Evolutionary conservation across 2,329 filamentous ascomycete species (phyloP), one percentile per base, ranked within the genome.

Genomic region (Rutstroemia sydowiana): DNA sequence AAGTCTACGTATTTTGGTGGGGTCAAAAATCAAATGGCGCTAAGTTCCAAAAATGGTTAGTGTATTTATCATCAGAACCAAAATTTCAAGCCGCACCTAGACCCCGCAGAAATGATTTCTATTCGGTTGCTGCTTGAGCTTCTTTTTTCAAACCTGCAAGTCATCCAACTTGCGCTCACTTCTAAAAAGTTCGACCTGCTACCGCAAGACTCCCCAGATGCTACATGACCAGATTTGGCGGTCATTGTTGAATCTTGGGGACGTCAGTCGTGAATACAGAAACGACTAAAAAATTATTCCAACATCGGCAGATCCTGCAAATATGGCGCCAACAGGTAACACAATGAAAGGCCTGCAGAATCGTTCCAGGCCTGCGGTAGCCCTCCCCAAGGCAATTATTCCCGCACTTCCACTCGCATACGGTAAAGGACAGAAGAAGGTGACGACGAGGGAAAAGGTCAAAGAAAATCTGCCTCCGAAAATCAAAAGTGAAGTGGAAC

Each of bases 201-300:
- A 45, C 30, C 41, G 45, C 20, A 37, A 51, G 48, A 51, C 48
- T 51, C 48, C 48, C 48, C 48, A 51, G 48, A 51, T 51, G 48
- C 48, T 39, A 45, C 48, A 51, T 51, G 48, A 51, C 48, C 49
- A 47, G 20, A 18, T 34, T 20, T 37, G 45, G 51, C 57, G 65
- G 65, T 65, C 62, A 62, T 60, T 59, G 65, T 64, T 65, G 55
- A 65, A 64, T 65, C 63, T 66, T 65, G 65, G 65, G 65, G 65
- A 67, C 61, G 64, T 66, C 65, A 57, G 55, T 59, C 45, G 52
- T 45, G 51, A 44, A 45, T 54, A 45, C 31, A 46, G 51, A 46
- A 40, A 43, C 51, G 47, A 44, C 44, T 53, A 52, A 43, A 45
- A 37, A 14, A 34, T 11, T 44, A 32, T 49, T 53, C 30, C 44